Evolutionary conservation across 257 asterid genomes (phyloP), one percentile per base, ranked within the genome.

Genomic region (Fraxinus americana): DNA sequence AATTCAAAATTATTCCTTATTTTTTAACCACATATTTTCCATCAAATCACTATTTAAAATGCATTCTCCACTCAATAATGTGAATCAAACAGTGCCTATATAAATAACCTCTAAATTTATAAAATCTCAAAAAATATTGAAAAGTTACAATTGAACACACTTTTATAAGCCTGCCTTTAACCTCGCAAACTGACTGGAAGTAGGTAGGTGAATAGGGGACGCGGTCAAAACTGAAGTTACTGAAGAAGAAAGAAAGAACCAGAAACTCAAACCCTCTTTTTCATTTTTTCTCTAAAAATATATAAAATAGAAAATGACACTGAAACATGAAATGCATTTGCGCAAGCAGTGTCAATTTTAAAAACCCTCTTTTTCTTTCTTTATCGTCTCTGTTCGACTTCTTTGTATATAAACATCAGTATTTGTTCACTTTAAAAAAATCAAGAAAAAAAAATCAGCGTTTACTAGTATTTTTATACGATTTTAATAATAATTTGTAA

Each of bases 391-490:
- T 32, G 54, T 69, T 78, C 81, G 76, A 75, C 74, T 45, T 75
- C 45, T 77, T 73, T 70, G 77, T 78, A 79, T 75, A 75, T 80
- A 68, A 48, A 81, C 61, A 16, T 70, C 48, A 29, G 66, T 67
- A 75, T 82, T 70, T 66, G 23, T 50, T 66, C 2, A 5, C 14
- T 23, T 77, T 29, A 16, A 23, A 19, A 19, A 19, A 19, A 54
- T 5, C 1, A 19, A 52, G 10, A 4, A 50, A 52, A 4, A 52
- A 6, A 19, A 54, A 54, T 30, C 2, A 8, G 54, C 17, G 72
- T 66, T 70, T 67, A n/a, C 70, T 72, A 7, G 54, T 66, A 36
- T 23, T 43, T 7, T 63, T 12, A 1, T 61, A 21, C 34, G 12
- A 61, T 63, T 63, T 63, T 63, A 23, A 63, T 27, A 2, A n/a